Percentiles rank a stretch among this genome's conserved stretches.
phyloP scores from a whole-genome alignment of 139 green algal genomes.

The Desmodesmus armatus region DNA sequence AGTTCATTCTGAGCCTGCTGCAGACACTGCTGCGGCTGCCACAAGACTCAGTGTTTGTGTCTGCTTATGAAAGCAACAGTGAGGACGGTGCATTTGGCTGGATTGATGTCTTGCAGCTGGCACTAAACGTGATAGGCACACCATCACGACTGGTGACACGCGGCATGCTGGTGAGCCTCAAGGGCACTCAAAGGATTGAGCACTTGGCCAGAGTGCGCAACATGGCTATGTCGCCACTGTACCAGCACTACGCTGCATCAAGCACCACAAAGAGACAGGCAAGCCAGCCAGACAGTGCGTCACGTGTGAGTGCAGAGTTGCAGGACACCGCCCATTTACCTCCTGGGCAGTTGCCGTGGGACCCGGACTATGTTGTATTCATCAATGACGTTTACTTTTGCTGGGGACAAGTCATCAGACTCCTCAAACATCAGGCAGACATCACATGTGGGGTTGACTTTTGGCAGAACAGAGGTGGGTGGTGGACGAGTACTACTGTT shows the following conservation, averaged over 20 bases:
- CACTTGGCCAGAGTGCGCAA: conserved; percentile 5
- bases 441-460: conserved; percentile 70
- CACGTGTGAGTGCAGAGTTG: too few relatives aligned
- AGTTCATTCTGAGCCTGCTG: conserved; percentile 57
- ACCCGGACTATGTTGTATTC: conserved; percentile 60
- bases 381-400: conserved; percentile 78
- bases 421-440: conserved; percentile 48
- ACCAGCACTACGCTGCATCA: neutral
- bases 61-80: conserved; percentile 64
- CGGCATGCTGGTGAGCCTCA: neutral
- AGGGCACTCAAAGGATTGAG: conserved; percentile 36
- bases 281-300: neutral
- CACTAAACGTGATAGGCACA: conserved; percentile 36
- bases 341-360: neutral
- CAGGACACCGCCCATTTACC: neutral
- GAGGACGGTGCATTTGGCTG: conserved; percentile 41
- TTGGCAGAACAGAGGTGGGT: conserved; percentile 18
- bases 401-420: conserved; percentile 46
- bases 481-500: too few relatives aligned
- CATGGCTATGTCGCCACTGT: neutral
- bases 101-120: conserved; percentile 50
- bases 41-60: conserved; percentile 42
- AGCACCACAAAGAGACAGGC: neutral
- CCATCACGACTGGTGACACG: conserved; percentile 37
- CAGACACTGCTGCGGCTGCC: neutral